Evolutionary conservation across 495 filamentous ascomycete genomes (phyloP).

Genomic region (Annulohypoxylon stygium): DNA sequence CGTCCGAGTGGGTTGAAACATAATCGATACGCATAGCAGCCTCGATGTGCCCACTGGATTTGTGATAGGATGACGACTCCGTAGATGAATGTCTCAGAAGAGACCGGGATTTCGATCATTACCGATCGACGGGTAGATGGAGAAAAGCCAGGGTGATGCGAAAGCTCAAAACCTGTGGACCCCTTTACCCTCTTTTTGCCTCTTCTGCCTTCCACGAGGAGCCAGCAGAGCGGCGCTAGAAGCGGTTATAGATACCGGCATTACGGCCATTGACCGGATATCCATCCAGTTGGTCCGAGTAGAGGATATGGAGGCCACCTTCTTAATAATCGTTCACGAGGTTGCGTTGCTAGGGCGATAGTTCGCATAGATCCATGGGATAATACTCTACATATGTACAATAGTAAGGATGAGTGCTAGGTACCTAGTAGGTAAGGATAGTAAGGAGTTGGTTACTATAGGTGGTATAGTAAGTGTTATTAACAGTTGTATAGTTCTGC

Average conservation of each 20-base stretch:
- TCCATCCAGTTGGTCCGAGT: constrained; percentile 9
- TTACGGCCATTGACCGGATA: constrained; percentile 33
- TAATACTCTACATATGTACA: constrained; percentile 4
- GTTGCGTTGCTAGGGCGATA: constrained; percentile 18
- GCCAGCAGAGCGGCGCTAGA: constrained; percentile 12
- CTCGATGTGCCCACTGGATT: constrained; percentile 20
- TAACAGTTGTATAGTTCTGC: constrained; percentile 27
- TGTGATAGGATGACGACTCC: constrained; percentile 23
- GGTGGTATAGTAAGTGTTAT: constrained; percentile 25
- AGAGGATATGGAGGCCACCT: constrained; percentile 13
- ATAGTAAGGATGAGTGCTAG: not conserved
- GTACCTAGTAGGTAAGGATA: not conserved
- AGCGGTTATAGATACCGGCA: constrained; percentile 20
- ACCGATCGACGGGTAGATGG: constrained; percentile 20
- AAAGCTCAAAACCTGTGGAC: not conserved
- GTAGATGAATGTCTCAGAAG: constrained; percentile 39
- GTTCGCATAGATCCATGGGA: constrained; percentile 12
- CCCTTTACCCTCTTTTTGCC: not conserved
- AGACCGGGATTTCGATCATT: constrained; percentile 21
- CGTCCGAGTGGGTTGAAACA: constrained; percentile 26
- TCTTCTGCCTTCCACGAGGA: not conserved
- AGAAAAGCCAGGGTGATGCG: constrained; percentile 6
- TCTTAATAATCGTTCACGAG: constrained; percentile 18
- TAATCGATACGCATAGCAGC: constrained; percentile 21
- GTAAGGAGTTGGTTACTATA: constrained; percentile 20